Conservation (phyloP, 108 stramenopile species). For the Cylindrotheca fusiformis region DNA sequence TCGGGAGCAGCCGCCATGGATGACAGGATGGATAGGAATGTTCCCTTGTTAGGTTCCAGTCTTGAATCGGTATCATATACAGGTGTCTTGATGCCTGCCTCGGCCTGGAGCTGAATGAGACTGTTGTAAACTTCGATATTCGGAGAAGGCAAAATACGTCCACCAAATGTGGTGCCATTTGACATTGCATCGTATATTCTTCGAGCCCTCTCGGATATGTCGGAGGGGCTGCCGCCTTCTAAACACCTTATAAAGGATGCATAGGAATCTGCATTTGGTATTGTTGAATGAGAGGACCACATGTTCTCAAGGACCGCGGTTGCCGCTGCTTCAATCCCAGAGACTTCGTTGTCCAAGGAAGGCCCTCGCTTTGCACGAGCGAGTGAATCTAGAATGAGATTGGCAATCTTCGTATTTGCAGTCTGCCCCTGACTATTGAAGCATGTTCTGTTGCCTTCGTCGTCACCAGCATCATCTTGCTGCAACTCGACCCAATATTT, state of each 20-base stretch:
- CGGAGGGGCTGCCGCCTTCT: conserved; percentile 24
- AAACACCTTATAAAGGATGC: conserved; percentile 66
- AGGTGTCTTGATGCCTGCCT: conserved; percentile 28
- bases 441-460: background rate
- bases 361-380: conserved; percentile 24
- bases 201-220: conserved; percentile 37
- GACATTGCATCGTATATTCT: conserved; percentile 52
- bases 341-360: background rate
- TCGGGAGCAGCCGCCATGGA: conserved; percentile 31
- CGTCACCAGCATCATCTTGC: background rate
- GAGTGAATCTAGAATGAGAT: conserved; percentile 30
- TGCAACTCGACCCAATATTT: conserved; percentile 16
- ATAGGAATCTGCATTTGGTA: conserved; percentile 53
- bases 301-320: conserved; percentile 32
- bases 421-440: conserved; percentile 10
- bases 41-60: conserved; percentile 26
- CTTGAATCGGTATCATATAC: conserved; percentile 27
- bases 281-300: conserved; percentile 22
- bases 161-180: conserved; percentile 12
- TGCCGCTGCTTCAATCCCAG: conserved; percentile 32
- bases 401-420: conserved; percentile 22
- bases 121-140: conserved; percentile 49
- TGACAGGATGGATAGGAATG: conserved; percentile 40
- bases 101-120: conserved; percentile 56
- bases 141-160: conserved; percentile 46